Conservation (phyloP, 2,329 filamentous ascomycete genomes). For the Stagonosporopsis rhizophila region DNA sequence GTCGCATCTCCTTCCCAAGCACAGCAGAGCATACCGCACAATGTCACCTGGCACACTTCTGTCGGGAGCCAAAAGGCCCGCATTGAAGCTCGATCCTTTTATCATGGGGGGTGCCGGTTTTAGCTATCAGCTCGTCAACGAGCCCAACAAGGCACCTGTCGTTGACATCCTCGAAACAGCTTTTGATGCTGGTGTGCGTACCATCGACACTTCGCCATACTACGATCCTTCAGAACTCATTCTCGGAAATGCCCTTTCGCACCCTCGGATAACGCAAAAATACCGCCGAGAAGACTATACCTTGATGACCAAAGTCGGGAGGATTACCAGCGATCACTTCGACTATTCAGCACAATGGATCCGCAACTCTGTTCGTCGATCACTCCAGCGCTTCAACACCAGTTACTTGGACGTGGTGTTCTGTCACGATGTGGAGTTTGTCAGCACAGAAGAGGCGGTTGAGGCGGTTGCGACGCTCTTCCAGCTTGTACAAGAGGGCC, state of each 20-base stretch:
- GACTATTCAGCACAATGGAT: constrained; percentile 5
- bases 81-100: neutral
- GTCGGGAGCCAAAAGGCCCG: neutral
- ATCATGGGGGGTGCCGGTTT: constrained; percentile 6
- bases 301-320: constrained; percentile 4
- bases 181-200: neutral
- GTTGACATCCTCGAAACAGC: constrained; percentile 3
- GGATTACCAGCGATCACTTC: constrained; percentile 2
- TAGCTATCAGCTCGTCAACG: constrained; percentile 5
- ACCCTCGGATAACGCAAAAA: constrained; percentile 1
- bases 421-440: constrained; percentile 4
- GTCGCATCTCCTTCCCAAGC: neutral
- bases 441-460: constrained; percentile 1
- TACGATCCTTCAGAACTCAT: constrained; percentile 7
- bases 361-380: neutral
- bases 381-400: constrained; percentile 1
- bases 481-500: neutral
- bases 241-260: neutral
- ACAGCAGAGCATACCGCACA: neutral
- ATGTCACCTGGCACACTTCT: constrained; percentile 1
- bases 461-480: neutral
- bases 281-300: constrained; percentile 5
- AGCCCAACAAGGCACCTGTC: neutral
- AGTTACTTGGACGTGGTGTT: constrained; percentile 4
- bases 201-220: constrained; percentile 7